These are phyloP conservation scores for Scorias spongiosa DNA, from an alignment of 2,329 filamentous ascomycete species.

Conservation along the genomic window DNA sequence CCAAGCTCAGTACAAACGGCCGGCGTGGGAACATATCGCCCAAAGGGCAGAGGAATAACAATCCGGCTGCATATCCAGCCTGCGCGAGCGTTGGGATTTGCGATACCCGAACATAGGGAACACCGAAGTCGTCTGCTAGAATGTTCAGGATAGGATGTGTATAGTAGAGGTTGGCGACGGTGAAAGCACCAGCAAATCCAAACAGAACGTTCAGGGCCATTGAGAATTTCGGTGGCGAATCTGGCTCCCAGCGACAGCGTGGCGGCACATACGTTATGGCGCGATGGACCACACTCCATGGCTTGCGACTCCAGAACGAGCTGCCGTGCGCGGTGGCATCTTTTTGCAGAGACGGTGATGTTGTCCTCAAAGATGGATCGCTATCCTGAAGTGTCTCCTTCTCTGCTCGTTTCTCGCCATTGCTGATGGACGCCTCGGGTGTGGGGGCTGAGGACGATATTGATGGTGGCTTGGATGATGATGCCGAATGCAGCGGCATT, in stretches of 20 bases:
- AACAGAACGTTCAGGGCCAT: constrained; percentile 56
- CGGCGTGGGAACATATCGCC: constrained; percentile 55
- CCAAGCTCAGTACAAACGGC: constrained; percentile 51
- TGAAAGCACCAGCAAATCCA: constrained; percentile 49
- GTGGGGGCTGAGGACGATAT: too few relatives aligned
- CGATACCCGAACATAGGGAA: constrained; percentile 52
- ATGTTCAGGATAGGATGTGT: constrained; percentile 66
- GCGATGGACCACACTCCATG: constrained; percentile 5
- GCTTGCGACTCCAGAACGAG: not conserved
- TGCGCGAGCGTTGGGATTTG: constrained; percentile 63
- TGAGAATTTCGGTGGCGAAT: constrained; percentile 52
- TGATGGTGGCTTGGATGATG: too few relatives aligned
- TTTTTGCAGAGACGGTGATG: too few relatives aligned
- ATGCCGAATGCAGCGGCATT: too few relatives aligned
- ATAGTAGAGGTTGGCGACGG: constrained; percentile 71
- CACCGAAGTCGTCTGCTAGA: constrained; percentile 54
- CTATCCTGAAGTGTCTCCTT: too few relatives aligned
- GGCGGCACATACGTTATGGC: constrained; percentile 45
- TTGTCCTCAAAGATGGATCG: too few relatives aligned
- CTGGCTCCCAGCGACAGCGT: constrained; percentile 52
- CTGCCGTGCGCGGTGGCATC: too few relatives aligned
- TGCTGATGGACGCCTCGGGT: too few relatives aligned
- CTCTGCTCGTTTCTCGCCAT: too few relatives aligned
- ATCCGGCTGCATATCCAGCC: constrained; percentile 59
- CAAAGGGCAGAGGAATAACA: constrained; percentile 61